Percentiles rank a stretch among this genome's conserved stretches.
phyloP scores from a whole-genome alignment of 108 stramenopile genomes.

The Conticribra weissflogii region DNA sequence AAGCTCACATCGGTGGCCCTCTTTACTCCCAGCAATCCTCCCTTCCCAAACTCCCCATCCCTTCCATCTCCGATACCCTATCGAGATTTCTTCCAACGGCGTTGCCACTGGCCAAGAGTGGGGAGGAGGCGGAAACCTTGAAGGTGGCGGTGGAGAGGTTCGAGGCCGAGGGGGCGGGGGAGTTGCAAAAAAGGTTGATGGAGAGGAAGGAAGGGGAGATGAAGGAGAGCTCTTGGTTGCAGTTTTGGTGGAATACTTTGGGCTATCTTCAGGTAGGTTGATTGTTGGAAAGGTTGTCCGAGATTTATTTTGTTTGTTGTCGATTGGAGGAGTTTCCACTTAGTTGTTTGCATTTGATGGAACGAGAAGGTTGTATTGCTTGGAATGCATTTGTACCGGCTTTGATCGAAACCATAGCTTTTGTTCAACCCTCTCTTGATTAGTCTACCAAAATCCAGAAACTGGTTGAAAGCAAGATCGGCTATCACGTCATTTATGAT shows the following conservation, averaged over 20 bases:
- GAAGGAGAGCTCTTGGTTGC: constrained; percentile 77
- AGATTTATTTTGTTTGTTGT: background rate
- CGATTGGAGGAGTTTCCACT: background rate
- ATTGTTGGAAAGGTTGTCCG: background rate
- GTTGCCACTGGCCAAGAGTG: constrained; percentile 61
- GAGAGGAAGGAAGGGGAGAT: constrained; percentile 54
- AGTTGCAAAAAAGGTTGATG: constrained; percentile 68
- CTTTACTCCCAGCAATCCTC: constrained; percentile 66
- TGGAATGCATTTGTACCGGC: too few relatives aligned
- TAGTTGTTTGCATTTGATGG: too few relatives aligned
- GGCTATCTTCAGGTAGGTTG: constrained; percentile 73
- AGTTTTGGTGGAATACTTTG: constrained; percentile 87
- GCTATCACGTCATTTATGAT: background rate
- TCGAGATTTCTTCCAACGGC: constrained; percentile 70
- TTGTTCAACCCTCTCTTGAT: too few relatives aligned
- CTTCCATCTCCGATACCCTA: constrained; percentile 69
- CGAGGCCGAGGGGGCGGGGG: constrained; percentile 48
- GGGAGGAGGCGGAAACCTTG: constrained; percentile 60
- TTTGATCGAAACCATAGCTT: too few relatives aligned
- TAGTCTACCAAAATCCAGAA: too few relatives aligned
- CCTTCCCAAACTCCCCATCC: constrained; percentile 76
- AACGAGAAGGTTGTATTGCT: too few relatives aligned
- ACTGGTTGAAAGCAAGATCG: too few relatives aligned
- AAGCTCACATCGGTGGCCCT: constrained; percentile 64
- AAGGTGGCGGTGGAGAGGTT: constrained; percentile 59